Evolutionary conservation across 1,139 yeast genomes (phyloP).

Genomic region (Wickerhamiella infanticola): DNA sequence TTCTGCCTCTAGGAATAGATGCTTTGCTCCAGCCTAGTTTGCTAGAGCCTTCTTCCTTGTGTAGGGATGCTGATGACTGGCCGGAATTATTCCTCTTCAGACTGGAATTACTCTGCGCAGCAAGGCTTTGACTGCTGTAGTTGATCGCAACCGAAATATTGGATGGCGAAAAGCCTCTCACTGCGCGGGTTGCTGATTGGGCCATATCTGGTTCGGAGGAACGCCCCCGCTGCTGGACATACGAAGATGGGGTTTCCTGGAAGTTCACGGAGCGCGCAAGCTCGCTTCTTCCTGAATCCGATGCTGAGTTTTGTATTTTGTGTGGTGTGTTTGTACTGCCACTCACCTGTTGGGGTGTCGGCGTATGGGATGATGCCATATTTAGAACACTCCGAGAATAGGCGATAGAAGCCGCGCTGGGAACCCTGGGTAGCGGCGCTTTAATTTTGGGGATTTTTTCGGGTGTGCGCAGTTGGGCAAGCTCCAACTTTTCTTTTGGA

Average conservation of each 20-base stretch:
- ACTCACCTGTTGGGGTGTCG: conserved; percentile 8
- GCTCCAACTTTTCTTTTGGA: background rate
- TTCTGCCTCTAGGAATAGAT: conserved; percentile 4
- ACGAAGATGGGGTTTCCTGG: background rate
- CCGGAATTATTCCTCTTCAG: too few relatives aligned
- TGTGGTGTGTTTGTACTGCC: too few relatives aligned
- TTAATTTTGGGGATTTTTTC: too few relatives aligned
- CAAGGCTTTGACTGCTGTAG: conserved; percentile 10
- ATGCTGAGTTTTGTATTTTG: too few relatives aligned
- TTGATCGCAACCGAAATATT: conserved; percentile 22
- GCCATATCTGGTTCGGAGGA: background rate
- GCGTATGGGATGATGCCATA: conserved; percentile 19
- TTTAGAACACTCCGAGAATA: conserved; percentile 4
- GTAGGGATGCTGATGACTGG: too few relatives aligned
- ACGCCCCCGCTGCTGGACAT: background rate
- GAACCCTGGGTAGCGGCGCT: background rate
- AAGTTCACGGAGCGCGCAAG: background rate
- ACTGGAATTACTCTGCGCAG: conserved; percentile 5
- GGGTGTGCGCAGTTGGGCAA: background rate
- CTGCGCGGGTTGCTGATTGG: conserved; percentile 23
- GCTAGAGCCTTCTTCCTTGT: too few relatives aligned
- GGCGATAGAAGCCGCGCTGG: background rate
- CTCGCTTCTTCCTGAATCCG: too few relatives aligned
- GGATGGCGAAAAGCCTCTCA: conserved; percentile 33
- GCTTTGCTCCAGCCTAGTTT: conserved; percentile 6